Conservation (phyloP, 1,139 yeast species). For the Spathaspora sp. region DNA sequence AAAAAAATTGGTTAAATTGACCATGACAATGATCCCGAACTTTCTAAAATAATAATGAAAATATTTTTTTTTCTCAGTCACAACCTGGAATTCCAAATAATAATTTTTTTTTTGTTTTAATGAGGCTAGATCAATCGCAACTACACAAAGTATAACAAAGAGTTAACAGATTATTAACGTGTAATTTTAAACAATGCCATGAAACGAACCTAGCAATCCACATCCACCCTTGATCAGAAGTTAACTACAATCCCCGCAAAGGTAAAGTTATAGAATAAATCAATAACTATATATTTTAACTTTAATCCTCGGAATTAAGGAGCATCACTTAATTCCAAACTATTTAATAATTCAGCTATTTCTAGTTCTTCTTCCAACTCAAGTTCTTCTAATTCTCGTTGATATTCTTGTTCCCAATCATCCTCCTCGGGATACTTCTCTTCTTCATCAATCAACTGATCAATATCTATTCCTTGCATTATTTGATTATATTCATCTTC, state of each 20-base stretch:
- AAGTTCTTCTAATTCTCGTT: slow-evolving; percentile 6
- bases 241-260: not conserved
- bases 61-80: not conserved
- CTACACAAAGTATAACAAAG: not conserved
- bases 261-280: not conserved
- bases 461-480: slow-evolving; percentile 23
- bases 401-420: slow-evolving; percentile 3
- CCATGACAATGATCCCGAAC: not conserved
- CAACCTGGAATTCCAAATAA: slow-evolving; percentile 2
- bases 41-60: not conserved
- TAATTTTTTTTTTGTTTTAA: not conserved
- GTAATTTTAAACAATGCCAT: not conserved
- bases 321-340: slow-evolving; percentile 5
- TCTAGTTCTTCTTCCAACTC: slow-evolving; percentile 13
- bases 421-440: slow-evolving; percentile 13
- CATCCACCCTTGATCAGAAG: not conserved
- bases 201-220: not conserved
- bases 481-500: slow-evolving; percentile 19
- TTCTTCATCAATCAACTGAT: slow-evolving; percentile 33
- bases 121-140: not conserved
- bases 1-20: not conserved
- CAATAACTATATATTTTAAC: not conserved
- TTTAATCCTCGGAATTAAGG: too few relatives aligned
- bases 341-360: slow-evolving; percentile 11
- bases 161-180: not conserved